Base-by-base conservation (phyloP, 768 basidiomycete genomes). In the Tylopilus plumbeoviolaceoides region DNA sequence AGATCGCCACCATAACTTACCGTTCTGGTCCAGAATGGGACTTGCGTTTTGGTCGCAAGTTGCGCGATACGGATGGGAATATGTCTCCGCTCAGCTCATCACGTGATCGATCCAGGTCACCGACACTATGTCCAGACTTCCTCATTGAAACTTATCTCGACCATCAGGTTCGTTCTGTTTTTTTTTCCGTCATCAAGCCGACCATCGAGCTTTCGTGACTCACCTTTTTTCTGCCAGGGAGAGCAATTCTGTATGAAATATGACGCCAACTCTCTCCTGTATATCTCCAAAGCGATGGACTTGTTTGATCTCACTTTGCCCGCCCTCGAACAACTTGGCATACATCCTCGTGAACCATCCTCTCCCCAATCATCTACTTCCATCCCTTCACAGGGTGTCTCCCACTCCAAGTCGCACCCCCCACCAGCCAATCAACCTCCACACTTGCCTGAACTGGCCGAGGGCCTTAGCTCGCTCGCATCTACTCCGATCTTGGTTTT, bases 1-100 rank as follows among this genome's bases (percentile, higher is more conserved):
- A 99, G 74, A 98, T 99, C 59, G 97, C 97, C 11, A 99, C 97
- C 3, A 97, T 99, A 64, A 98, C 97, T 0, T 99, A 99, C 70
- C 87, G 97, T 35, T 98, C 97, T 12, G 97, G 97, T 1, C 97
- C 97, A 7, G 97, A 99, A 70, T 99, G 97, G 97, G 97, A 99
- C 71, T 79, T 87, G 59, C 88, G 97, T n/a, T 99, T 99, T 65
- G 94, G 90, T 1, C 85, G 95, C 43, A 82, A 87, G 60, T 50
- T 91, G 39, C 78, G 80, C 23, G 61, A 70, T 6, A 68, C 50
- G 65, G 50, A 56, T 43, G 69, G 48, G 65, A 48, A 56, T 43
- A 11, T 36, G 12, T 18, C 53, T 11, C 47, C 21, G 25, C n/a
- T 18, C n/a, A 38, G 9, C 47, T 7, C 54, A 4, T 44, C 59